These are phyloP conservation scores for Aspergillus spinulosporus DNA, from an alignment of 2,329 filamentous ascomycete genomes.

Conservation along the genomic window DNA sequence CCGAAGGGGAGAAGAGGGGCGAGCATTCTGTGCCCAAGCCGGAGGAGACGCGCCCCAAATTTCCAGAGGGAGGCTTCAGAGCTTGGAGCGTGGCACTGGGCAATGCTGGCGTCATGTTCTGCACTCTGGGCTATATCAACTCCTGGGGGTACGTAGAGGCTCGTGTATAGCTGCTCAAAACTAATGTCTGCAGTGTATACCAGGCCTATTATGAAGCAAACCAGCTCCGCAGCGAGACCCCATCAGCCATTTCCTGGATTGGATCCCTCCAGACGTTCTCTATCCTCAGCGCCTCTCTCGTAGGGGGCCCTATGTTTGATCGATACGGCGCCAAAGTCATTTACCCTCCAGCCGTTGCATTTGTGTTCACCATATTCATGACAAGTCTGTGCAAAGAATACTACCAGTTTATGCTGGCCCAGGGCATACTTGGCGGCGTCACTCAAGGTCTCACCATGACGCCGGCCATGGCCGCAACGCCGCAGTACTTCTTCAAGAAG, in stretches of 20 bases:
- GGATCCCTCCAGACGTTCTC: constrained; percentile 47
- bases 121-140: constrained; percentile 18
- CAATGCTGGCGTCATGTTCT: constrained; percentile 16
- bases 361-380: constrained; percentile 26
- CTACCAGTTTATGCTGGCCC: constrained; percentile 52
- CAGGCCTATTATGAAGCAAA: constrained; percentile 45
- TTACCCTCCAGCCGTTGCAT: constrained; percentile 12
- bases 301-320: constrained; percentile 50
- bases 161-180: background rate
- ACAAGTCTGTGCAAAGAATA: constrained; percentile 54
- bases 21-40: background rate
- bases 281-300: constrained; percentile 43
- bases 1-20: background rate
- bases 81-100: constrained; percentile 15
- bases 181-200: constrained; percentile 30
- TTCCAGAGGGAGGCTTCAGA: constrained; percentile 13
- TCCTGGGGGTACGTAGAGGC: constrained; percentile 14
- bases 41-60: background rate
- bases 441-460: constrained; percentile 40
- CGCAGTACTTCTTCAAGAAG: constrained; percentile 52
- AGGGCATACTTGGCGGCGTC: constrained; percentile 17
- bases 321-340: constrained; percentile 37
- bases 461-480: constrained; percentile 49
- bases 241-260: constrained; percentile 48
- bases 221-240: constrained; percentile 29